A percentile compares a stretch with the other conserved stretches of the same genome.
These are phyloP conservation scores for Neovahlkampfia damariscottae DNA, from an alignment of 78 protist genomes.

Conservation along the genomic window DNA sequence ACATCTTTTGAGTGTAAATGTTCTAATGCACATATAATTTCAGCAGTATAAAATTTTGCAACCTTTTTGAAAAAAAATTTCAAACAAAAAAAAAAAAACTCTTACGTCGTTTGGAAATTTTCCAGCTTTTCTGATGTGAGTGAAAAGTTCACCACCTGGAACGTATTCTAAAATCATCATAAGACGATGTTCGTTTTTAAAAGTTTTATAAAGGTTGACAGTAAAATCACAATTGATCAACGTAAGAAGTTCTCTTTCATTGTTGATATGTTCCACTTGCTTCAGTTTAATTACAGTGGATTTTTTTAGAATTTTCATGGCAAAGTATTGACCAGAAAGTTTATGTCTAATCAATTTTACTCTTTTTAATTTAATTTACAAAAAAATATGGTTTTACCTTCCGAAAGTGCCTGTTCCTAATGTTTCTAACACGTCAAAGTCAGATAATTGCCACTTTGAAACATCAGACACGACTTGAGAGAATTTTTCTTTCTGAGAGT, in stretches of 20 bases:
- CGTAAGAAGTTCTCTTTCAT: constrained; percentile 53
- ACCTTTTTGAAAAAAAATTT: neutral
- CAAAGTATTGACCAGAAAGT: constrained; percentile 9
- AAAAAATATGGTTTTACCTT: too few species aligned
- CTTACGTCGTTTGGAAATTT: constrained; percentile 32
- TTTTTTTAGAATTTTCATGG: constrained; percentile 71
- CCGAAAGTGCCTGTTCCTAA: constrained; percentile 36
- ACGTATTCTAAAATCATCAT: constrained; percentile 63
- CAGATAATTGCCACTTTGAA: neutral
- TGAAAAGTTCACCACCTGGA: constrained; percentile 78
- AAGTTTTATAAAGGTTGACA: constrained; percentile 52
- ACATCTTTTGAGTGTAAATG: constrained; percentile 55
- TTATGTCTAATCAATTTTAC: constrained; percentile 3
- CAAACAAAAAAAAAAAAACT: neutral
- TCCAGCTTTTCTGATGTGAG: constrained; percentile 35
- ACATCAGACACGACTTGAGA: too few species aligned
- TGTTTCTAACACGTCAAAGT: constrained; percentile 13
- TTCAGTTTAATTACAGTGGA: constrained; percentile 38
- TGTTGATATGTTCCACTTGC: constrained; percentile 43
- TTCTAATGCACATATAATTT: constrained; percentile 48
- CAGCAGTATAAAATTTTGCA: neutral
- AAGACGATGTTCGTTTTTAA: constrained; percentile 43
- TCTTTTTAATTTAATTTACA: too few species aligned
- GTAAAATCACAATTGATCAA: constrained; percentile 58
- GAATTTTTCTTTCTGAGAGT: too few species aligned